Conservation (phyloP, 1,139 yeast genomes). For the Candida glucosophila region DNA sequence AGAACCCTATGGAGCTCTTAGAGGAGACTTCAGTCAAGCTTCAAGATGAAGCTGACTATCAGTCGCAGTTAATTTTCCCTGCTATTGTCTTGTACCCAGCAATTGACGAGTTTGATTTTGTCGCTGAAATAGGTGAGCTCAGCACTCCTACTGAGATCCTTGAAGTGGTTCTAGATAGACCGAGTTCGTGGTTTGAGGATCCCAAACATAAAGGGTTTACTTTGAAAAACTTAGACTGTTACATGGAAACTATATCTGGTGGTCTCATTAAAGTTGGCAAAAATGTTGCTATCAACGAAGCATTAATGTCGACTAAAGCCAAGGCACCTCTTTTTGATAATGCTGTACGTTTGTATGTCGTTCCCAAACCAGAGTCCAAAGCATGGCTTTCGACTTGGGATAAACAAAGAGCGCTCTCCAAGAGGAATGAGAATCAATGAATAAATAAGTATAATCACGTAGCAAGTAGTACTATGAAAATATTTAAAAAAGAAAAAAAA, state of each 20-base stretch:
- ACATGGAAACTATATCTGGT: conserved; percentile 74
- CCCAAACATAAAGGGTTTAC: conserved; percentile 55
- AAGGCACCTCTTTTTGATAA: conserved; percentile 73
- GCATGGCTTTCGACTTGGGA: conserved; percentile 64
- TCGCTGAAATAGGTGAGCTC: conserved; percentile 67
- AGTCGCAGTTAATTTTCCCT: conserved; percentile 74
- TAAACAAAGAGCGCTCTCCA: conserved; percentile 53
- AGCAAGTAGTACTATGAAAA: conserved; percentile 3
- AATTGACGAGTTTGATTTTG: conserved; percentile 73
- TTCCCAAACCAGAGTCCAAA: conserved; percentile 62
- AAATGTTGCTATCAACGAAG: conserved; percentile 57
- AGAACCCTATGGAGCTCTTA: conserved; percentile 41
- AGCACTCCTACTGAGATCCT: conserved; percentile 54
- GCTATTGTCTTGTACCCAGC: conserved; percentile 79
- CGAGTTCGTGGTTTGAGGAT: conserved; percentile 63
- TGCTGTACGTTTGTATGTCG: conserved; percentile 64
- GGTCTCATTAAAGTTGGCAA: conserved; percentile 84
- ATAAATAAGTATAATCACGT: too few relatives aligned
- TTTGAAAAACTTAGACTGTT: conserved; percentile 56
- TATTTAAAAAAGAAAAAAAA: conserved; percentile 1
- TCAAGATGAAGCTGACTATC: conserved; percentile 65
- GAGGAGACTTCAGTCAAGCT: conserved; percentile 43
- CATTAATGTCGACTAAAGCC: conserved; percentile 55
- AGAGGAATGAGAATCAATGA: too few relatives aligned
- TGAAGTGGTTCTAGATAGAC: conserved; percentile 50